Evolutionary conservation across 2,329 filamentous ascomycete genomes (phyloP), one percentile per base, ranked within the genome.

Genomic region (Albophoma yamanashiensis): DNA sequence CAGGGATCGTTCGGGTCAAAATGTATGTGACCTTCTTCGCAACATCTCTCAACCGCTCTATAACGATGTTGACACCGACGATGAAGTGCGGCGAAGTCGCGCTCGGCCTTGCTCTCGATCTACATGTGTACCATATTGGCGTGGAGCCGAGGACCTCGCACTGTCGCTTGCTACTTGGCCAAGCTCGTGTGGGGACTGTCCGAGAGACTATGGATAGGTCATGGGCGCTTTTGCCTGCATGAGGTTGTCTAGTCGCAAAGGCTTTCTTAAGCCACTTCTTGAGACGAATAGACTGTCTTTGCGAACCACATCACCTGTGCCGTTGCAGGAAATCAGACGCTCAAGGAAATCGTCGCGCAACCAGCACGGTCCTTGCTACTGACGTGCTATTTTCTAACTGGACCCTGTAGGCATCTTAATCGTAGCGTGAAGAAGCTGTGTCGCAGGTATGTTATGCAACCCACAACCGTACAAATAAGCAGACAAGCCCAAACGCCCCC

Each of bases 21-120:
- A 47, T 62, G 60, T 62, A 62, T 57, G 60, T 62, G 60, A 53
- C 42, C 40, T 59, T 59, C 58, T 59, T 59, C 58, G 50, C 36
- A 36, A 27, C 47, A n/a, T 53, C 53, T 58, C 45, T 25, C 34
- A 57, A 47, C 36, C 39, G 43, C 57, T 42, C 38, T 40, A 58
- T 34, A 22, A 56, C 43, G 34, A 56, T 56, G 55, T 62, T 62
- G 60, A 62, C 60, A 53, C 36, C 25, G 50, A 55, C 17, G 22
- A 55, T 25, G 47, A 57, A 55, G 45, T 34, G 14, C 42, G 53
- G 34, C 58, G 25, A 57, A 57, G 40, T 55, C 34, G 45, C 52
- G 42, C 34, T 9, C 15, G 31, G 11, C 40, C n/a, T 38, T n/a
- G 36, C 15, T 39, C 31, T 27, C 40, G 40, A 47, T 40, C 9